Evolutionary conservation across 1,139 yeast species (phyloP).

Genomic region (Geotrichum klebahnii): DNA sequence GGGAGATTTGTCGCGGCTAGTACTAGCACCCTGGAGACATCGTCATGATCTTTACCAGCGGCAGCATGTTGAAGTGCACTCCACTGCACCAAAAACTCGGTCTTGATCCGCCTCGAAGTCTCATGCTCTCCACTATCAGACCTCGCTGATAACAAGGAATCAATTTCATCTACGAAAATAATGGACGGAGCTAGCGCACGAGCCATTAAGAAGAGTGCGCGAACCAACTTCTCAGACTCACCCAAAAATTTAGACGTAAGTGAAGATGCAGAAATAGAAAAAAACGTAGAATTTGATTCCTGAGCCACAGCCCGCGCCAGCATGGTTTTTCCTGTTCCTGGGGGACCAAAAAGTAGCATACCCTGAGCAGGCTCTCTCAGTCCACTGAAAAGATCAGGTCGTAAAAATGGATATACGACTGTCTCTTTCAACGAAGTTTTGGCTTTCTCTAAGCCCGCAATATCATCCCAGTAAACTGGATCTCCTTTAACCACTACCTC

Average conservation of each 20-base stretch:
- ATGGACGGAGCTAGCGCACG: slow-evolving; percentile 86
- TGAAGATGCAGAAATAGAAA: slow-evolving; percentile 87
- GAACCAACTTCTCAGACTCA: slow-evolving; percentile 88
- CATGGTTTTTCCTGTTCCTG: slow-evolving; percentile 98
- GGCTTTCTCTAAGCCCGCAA: slow-evolving; percentile 89
- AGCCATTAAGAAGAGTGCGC: slow-evolving; percentile 83
- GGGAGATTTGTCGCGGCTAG: slow-evolving; percentile 96
- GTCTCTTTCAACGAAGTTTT: slow-evolving; percentile 89
- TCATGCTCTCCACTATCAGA: slow-evolving; percentile 85
- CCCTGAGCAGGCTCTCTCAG: slow-evolving; percentile 94
- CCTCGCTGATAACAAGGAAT: slow-evolving; percentile 79
- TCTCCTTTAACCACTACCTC: slow-evolving; percentile 88
- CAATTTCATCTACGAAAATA: slow-evolving; percentile 94
- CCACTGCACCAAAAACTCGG: slow-evolving; percentile 95
- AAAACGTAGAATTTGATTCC: slow-evolving; percentile 90
- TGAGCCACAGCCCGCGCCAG: slow-evolving; percentile 96
- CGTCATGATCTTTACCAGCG: slow-evolving; percentile 60
- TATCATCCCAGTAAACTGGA: slow-evolving; percentile 94
- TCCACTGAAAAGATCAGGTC: slow-evolving; percentile 91
- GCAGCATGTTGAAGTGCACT: slow-evolving; percentile 90
- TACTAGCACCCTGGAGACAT: slow-evolving; percentile 74
- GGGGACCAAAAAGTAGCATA: slow-evolving; percentile 94
- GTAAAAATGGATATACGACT: slow-evolving; percentile 88
- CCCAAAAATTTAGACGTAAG: slow-evolving; percentile 84
- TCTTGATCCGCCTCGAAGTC: slow-evolving; percentile 84